Evolutionary conservation across 176 grass and related monocot genomes (phyloP), one percentile per base, ranked within the genome.

Genomic region (Bonia amplexicaulis): DNA sequence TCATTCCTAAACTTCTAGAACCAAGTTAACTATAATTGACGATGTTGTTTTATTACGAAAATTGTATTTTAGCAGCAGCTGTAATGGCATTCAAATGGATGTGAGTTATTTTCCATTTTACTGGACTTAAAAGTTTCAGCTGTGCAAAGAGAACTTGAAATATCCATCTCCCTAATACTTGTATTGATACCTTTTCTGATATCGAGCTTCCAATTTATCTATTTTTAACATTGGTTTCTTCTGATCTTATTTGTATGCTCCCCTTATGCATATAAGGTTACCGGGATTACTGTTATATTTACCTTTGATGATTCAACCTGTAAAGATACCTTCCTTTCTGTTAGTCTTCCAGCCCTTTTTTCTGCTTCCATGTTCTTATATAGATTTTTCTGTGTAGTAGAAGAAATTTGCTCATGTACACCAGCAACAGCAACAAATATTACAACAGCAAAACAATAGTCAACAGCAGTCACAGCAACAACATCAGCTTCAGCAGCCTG

Each of bases 371-470:
- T 80, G 65, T 81, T 86, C 69, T 92, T 95, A 93, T 85, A 85
- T 81, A 67, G 66, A 84, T 85, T 84, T 85, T 88, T 92, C 86
- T 90, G 83, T 90, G 66, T 89, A 90, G 90, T 90, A 95, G 93
- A 95, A 90, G 91, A 92, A 91, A 91, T 46, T 95, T 92, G 90
- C 93, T 87, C 91, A 83, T 53, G 80, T 48, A 79, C 91, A 93
- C 7, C 84, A 82, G 9, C 91, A 89, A 15, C 85, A 87, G 1
- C 89, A 92, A 7, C 90, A 90, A 33, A 48, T 87, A 71, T 42
- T 86, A 73, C 90, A 92, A 55, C 89, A 93, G 40, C 89, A 95
- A 71, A 80, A 48, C 69, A 90, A 54, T 67, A 90, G 80, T 66
- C 86, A 94, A 69, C 85, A 87, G 52, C 84, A 79, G 42, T 58